Base-by-base conservation (phyloP, 1,284 basidiomycete genomes). In the Cutaneotrichosporon cutaneum region DNA sequence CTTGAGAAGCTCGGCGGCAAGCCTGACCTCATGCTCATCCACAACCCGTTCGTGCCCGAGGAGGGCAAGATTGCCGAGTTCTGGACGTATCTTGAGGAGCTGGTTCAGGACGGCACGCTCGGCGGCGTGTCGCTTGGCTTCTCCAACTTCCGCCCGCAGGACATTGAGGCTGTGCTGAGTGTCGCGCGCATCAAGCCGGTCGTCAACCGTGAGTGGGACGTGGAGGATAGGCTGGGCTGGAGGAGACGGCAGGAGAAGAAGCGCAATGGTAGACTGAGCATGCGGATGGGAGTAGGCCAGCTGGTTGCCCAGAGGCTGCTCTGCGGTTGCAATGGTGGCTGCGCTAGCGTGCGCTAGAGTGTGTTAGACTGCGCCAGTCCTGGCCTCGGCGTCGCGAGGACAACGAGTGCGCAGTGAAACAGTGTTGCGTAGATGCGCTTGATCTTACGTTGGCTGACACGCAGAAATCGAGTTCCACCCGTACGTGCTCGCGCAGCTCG, bases 401-500 rank as follows among this genome's bases (percentile, higher is more conserved):
- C 22, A n/a, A 45, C 13, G n/a, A 18, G 21, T 21, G 7, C 24
- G 35, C n/a, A n/a, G n/a, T n/a, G n/a, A n/a, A n/a, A n/a, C n/a
- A n/a, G n/a, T n/a, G n/a, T n/a, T n/a, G n/a, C n/a, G n/a, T n/a
- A n/a, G n/a, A n/a, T n/a, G 5, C 16, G 16, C 16, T 14, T 8
- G 10, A 36, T 16, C 57, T n/a, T n/a, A n/a, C n/a, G n/a, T n/a
- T n/a, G n/a, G 16, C 59, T 61, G n/a, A 59, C 13, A 9, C 24
- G 3, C 45, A 56, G 59, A 87, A 87, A 84, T 90, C 48, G 88
- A 91, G 74, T 84, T 86, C 59, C 89, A 92, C 73, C 88, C 89
- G 13, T 88, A 90, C 72, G 80, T 90, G 30, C 86, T 85, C 79
- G 83, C 85, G 58, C 84, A 85, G 3, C 79, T 84, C 3, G 79